phyloP scores from a whole-genome alignment of 306 rosid species.

The Lathyrus oleraceus region DNA sequence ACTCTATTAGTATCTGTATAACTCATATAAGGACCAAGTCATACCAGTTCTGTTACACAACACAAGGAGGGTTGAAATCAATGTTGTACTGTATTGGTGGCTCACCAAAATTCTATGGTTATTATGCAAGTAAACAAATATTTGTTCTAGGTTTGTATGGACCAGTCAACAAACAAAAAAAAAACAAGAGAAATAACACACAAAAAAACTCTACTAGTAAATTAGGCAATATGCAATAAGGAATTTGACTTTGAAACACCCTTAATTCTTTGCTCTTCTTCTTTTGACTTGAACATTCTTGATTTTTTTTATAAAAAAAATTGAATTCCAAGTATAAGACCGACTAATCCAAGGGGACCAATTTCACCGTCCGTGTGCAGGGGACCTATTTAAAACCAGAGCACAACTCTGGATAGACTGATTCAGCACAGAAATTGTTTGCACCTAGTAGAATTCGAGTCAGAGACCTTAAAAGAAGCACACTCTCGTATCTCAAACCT shows the following conservation, averaged over 20 bases:
- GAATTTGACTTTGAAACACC: conserved; percentile 24
- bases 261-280: conserved; percentile 1
- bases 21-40: neutral
- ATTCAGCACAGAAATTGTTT: too few species aligned
- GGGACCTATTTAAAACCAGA: too few species aligned
- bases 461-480: too few species aligned
- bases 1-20: too few species aligned
- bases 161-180: conserved; percentile 2
- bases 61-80: neutral
- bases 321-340: too few species aligned
- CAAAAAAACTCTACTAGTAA: conserved; percentile 1
- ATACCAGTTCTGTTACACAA: neutral
- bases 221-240: conserved; percentile 7
- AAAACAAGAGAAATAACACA: too few species aligned
- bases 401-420: too few species aligned
- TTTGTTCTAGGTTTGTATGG: conserved; percentile 20
- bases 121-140: conserved; percentile 1
- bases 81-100: neutral
- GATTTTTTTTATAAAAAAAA: too few species aligned
- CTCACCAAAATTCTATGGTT: neutral
- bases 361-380: too few species aligned
- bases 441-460: too few species aligned
- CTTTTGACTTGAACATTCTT: conserved; percentile 19
- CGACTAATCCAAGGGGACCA: too few species aligned
- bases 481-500: too few species aligned